Evolutionary conservation across 2,329 filamentous ascomycete genomes (phyloP).

Genomic region (Xylariaceae sp.): DNA sequence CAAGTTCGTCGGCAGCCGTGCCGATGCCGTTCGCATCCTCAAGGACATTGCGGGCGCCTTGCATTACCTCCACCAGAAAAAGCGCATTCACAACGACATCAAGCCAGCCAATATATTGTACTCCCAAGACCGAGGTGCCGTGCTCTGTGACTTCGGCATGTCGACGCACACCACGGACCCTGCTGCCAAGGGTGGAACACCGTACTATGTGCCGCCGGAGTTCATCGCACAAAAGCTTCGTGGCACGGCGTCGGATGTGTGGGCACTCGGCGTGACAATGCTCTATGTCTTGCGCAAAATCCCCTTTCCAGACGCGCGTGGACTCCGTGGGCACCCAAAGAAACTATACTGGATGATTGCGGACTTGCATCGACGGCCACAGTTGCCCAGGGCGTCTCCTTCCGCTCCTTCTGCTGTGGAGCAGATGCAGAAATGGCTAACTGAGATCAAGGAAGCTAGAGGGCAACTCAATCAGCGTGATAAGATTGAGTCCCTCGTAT

Average conservation of each 20-base stretch:
- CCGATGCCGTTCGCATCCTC: conserved; percentile 49
- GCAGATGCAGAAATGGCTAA: conserved; percentile 54
- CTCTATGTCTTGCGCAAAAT: conserved; percentile 54
- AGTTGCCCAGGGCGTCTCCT: conserved; percentile 20
- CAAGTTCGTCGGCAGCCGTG: conserved; percentile 45
- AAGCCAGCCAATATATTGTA: conserved; percentile 59
- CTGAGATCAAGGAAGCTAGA: conserved; percentile 47
- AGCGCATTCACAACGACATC: conserved; percentile 56
- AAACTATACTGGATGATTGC: conserved; percentile 56
- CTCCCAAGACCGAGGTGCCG: conserved; percentile 52
- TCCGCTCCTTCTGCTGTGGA: conserved; percentile 35
- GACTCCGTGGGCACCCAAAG: conserved; percentile 42
- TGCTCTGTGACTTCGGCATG: conserved; percentile 57
- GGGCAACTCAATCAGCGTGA: conserved; percentile 43
- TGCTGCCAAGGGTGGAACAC: conserved; percentile 50
- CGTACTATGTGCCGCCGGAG: conserved; percentile 58
- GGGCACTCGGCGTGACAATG: conserved; percentile 57
- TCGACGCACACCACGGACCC: conserved; percentile 45
- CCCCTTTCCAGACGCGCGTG: conserved; percentile 49
- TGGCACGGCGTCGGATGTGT: conserved; percentile 52
- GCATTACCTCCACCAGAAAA: conserved; percentile 50
- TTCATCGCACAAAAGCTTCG: conserved; percentile 52
- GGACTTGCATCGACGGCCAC: conserved; percentile 44
- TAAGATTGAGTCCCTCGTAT: conserved; percentile 46
- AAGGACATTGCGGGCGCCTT: conserved; percentile 50